Conservation (phyloP, 257 asterid species). For the Forsythia suspensa region DNA sequence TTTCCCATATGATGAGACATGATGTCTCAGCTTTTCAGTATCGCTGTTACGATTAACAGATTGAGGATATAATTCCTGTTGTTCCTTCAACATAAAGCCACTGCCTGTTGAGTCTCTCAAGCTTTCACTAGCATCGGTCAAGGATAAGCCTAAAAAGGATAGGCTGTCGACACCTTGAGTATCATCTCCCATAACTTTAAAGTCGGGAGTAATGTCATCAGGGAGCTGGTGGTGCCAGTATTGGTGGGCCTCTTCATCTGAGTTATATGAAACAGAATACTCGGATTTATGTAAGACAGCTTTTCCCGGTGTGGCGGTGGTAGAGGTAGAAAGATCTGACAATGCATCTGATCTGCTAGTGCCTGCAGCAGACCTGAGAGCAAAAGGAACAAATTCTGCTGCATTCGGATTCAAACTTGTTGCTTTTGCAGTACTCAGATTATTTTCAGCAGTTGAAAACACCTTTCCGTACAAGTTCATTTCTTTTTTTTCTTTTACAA, state of each 20-base stretch:
- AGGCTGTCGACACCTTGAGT: conserved; percentile 54
- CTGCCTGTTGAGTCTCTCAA: conserved; percentile 43
- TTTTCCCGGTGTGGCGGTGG: conserved; percentile 57
- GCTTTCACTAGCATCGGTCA: conserved; percentile 46
- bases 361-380: conserved; percentile 52
- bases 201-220: conserved; percentile 87
- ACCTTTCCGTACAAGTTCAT: conserved; percentile 72
- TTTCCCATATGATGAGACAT: conserved; percentile 55
- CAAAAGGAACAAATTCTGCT: conserved; percentile 80
- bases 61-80: conserved; percentile 48
- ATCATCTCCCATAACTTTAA: conserved; percentile 67
- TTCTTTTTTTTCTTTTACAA: conserved; percentile 16
- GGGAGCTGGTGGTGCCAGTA: conserved; percentile 88
- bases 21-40: conserved; percentile 47
- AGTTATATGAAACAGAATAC: conserved; percentile 65
- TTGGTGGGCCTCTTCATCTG: conserved; percentile 85
- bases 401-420: conserved; percentile 79
- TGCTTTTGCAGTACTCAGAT: conserved; percentile 47
- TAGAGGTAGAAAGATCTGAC: conserved; percentile 39
- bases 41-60: conserved; percentile 38
- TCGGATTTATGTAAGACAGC: conserved; percentile 61
- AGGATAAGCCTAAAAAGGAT: conserved; percentile 59
- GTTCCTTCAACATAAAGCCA: conserved; percentile 51
- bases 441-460: conserved; percentile 57
- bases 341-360: conserved; percentile 35